These are phyloP conservation scores for Pseudogymnoascus sp. DNA, from an alignment of 2,329 filamentous ascomycete species.

Conservation along the genomic window DNA sequence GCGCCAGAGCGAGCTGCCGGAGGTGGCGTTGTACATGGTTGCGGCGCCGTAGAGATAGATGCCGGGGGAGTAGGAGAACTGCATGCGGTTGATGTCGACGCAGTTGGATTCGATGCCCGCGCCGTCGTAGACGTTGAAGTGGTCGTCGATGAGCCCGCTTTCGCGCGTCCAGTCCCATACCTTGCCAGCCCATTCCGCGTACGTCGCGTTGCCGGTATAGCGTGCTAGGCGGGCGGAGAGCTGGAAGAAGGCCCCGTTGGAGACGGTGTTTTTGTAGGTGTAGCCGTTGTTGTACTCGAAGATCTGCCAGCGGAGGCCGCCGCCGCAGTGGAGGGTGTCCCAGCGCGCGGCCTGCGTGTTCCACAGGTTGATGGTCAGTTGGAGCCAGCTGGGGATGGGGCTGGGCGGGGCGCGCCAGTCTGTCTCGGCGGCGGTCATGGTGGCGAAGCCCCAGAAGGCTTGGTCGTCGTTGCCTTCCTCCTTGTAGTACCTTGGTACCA, in stretches of 20 bases:
- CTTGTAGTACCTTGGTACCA: conserved; percentile 47
- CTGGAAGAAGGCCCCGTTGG: conserved; percentile 78
- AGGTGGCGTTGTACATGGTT: conserved; percentile 54
- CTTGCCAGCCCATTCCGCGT: conserved; percentile 58
- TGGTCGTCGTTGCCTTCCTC: conserved; percentile 69
- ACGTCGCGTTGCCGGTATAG: conserved; percentile 59
- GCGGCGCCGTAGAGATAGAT: conserved; percentile 60
- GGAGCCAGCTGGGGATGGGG: conserved; percentile 51
- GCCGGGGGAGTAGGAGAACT: conserved; percentile 60
- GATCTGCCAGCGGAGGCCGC: conserved; percentile 77
- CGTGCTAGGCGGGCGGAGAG: conserved; percentile 68
- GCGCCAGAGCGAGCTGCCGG: conserved; percentile 44
- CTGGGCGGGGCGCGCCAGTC: conserved; percentile 52
- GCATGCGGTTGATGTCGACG: conserved; percentile 41
- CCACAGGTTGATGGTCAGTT: conserved; percentile 64
- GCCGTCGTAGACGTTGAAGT: conserved; percentile 56
- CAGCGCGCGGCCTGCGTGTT: conserved; percentile 64
- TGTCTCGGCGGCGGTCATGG: conserved; percentile 61
- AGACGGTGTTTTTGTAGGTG: conserved; percentile 75
- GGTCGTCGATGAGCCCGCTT: conserved; percentile 48
- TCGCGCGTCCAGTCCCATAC: conserved; percentile 58
- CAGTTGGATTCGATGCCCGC: conserved; percentile 47
- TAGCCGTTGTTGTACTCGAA: conserved; percentile 69
- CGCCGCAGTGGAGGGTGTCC: conserved; percentile 59
- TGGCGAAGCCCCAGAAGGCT: conserved; percentile 64